Conservation (phyloP, 2,329 filamentous ascomycete genomes). For the Ophiostoma piceae region DNA sequence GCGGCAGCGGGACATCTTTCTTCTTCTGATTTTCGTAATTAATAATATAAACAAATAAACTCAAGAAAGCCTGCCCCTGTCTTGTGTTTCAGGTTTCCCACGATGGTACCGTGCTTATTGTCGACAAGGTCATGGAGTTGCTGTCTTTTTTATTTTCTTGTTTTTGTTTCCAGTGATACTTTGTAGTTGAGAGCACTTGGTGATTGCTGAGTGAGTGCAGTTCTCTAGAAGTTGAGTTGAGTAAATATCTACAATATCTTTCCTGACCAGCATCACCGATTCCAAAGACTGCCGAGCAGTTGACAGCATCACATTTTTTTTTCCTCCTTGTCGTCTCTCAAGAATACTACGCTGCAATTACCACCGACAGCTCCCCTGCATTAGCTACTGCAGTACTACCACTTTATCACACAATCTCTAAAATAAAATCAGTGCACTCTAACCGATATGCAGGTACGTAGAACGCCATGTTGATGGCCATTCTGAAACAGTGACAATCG, state of each 20-base stretch:
- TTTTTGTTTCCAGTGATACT: too few species aligned
- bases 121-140: not conserved
- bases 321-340: too few species aligned
- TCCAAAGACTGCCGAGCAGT: too few species aligned
- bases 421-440: not conserved
- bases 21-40: not conserved
- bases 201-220: too few species aligned
- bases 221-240: too few species aligned
- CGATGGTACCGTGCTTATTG: constrained; percentile 5
- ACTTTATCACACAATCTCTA: not conserved
- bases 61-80: not conserved
- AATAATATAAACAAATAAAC: not conserved
- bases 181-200: too few species aligned
- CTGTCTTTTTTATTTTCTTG: too few species aligned
- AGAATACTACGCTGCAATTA: not conserved
- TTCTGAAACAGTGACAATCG: not conserved
- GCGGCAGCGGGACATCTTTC: not conserved
- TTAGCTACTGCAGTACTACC: not conserved
- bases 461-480: too few species aligned
- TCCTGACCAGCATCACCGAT: too few species aligned
- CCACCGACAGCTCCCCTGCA: constrained; percentile 3
- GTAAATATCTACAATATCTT: too few species aligned
- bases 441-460: not conserved
- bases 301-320: too few species aligned
- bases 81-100: constrained; percentile 2